phyloP scores from a whole-genome alignment of 1,284 basidiomycete species.

The Kwoniella shivajii region DNA sequence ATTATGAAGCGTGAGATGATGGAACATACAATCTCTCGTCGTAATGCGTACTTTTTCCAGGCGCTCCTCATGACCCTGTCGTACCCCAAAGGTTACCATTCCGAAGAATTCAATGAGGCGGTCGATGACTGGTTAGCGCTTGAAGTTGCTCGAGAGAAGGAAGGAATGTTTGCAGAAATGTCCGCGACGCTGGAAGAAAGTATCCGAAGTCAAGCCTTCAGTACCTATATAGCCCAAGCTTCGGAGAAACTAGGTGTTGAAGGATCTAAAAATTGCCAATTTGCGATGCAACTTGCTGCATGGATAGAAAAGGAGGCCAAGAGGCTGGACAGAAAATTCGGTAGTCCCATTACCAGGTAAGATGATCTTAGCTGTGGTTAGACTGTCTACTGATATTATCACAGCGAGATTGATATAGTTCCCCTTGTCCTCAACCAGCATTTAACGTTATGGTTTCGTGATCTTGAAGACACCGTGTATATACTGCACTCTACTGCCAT shows the following conservation, averaged over 20 bases:
- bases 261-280: conserved; percentile 38
- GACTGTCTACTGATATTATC: background rate
- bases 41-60: conserved; percentile 34
- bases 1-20: conserved; percentile 30
- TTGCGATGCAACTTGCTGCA: conserved; percentile 70
- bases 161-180: conserved; percentile 21
- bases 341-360: conserved; percentile 76
- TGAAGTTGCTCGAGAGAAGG: conserved; percentile 38
- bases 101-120: conserved; percentile 68
- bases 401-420: conserved; percentile 76
- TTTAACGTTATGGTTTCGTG: conserved; percentile 73
- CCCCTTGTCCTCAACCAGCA: conserved; percentile 72
- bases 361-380: conserved; percentile 35
- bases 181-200: conserved; percentile 70
- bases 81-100: conserved; percentile 49
- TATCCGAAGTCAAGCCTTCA: conserved; percentile 67
- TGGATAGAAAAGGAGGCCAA: conserved; percentile 88
- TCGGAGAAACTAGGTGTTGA: conserved; percentile 49
- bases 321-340: conserved; percentile 73
- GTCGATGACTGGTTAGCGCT: conserved; percentile 70
- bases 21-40: conserved; percentile 23
- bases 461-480: conserved; percentile 74
- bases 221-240: conserved; percentile 70
- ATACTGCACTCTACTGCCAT: too few species aligned
- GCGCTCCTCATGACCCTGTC: conserved; percentile 31